These are phyloP conservation scores for Lophium mytilinum DNA, from an alignment of 495 filamentous ascomycete species.

Conservation along the genomic window DNA sequence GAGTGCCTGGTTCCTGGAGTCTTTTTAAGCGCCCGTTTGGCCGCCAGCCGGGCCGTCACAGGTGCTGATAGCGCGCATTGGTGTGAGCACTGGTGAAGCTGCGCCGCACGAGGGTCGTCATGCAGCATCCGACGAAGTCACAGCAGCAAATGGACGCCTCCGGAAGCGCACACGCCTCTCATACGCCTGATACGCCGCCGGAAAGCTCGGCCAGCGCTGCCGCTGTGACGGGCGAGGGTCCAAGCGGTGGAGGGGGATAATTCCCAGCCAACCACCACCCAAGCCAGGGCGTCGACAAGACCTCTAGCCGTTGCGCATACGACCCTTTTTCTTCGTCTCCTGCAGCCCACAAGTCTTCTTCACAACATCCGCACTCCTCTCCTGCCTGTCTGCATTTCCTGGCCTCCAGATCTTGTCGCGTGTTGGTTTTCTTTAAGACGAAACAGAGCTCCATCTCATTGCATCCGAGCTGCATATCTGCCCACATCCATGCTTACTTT, in stretches of 20 bases:
- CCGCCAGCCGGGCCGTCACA: background rate
- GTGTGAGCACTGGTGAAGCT: background rate
- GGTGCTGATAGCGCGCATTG: background rate
- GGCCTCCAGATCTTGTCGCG: no score
- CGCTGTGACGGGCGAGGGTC: background rate
- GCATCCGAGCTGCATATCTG: no score
- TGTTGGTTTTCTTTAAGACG: no score
- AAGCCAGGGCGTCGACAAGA: background rate
- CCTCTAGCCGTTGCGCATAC: background rate
- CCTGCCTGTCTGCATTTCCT: no score
- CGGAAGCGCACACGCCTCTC: background rate
- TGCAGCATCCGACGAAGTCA: background rate
- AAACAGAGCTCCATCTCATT: no score
- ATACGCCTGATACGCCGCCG: background rate
- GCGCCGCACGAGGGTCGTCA: background rate
- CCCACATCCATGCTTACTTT: no score
- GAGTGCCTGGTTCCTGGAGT: background rate
- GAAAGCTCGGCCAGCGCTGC: background rate
- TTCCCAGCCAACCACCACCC: background rate
- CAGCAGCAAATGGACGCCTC: background rate
- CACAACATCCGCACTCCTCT: no score
- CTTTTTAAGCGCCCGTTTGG: background rate
- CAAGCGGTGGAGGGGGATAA: background rate
- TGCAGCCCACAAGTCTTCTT: no score
- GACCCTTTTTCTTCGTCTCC: no score